Evolutionary conservation across 768 basidiomycete genomes (phyloP).

Genomic region (Lactarius tabidus): DNA sequence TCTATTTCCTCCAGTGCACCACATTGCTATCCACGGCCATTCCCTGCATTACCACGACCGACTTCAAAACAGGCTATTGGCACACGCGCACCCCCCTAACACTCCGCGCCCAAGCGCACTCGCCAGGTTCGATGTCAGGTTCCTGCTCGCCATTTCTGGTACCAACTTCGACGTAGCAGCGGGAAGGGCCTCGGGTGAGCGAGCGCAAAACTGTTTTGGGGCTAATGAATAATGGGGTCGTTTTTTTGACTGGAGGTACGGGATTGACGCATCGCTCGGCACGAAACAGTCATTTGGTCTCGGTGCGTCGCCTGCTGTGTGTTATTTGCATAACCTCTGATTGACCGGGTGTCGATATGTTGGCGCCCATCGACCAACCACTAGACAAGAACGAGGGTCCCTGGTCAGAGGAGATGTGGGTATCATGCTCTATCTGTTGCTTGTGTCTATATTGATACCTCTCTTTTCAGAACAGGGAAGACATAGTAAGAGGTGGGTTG

Average conservation of each 20-base stretch:
- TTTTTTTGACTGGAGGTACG: constrained; percentile 77
- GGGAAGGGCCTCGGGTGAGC: constrained; percentile 85
- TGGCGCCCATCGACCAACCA: constrained; percentile 81
- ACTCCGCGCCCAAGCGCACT: constrained; percentile 52
- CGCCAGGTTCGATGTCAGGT: constrained; percentile 61
- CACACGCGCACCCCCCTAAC: constrained; percentile 72
- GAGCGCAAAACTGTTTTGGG: background rate
- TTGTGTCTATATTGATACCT: background rate
- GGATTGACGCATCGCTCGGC: constrained; percentile 93
- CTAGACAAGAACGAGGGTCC: constrained; percentile 82
- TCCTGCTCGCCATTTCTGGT: constrained; percentile 81
- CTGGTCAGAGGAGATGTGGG: constrained; percentile 78
- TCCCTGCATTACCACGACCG: constrained; percentile 50
- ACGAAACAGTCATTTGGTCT: constrained; percentile 93
- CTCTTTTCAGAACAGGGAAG: constrained; percentile 54
- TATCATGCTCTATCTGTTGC: background rate
- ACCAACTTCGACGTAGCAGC: constrained; percentile 90
- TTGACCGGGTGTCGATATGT: constrained; percentile 59
- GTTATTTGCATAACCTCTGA: background rate
- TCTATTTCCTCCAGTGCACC: constrained; percentile 72
- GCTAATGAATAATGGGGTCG: background rate
- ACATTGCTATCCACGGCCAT: constrained; percentile 59
- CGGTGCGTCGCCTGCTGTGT: constrained; percentile 45
- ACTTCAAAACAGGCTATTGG: constrained; percentile 85
- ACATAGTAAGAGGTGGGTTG: constrained; percentile 95